phyloP scores from a whole-genome alignment of 768 basidiomycete genomes.

The Suillus discolor region DNA sequence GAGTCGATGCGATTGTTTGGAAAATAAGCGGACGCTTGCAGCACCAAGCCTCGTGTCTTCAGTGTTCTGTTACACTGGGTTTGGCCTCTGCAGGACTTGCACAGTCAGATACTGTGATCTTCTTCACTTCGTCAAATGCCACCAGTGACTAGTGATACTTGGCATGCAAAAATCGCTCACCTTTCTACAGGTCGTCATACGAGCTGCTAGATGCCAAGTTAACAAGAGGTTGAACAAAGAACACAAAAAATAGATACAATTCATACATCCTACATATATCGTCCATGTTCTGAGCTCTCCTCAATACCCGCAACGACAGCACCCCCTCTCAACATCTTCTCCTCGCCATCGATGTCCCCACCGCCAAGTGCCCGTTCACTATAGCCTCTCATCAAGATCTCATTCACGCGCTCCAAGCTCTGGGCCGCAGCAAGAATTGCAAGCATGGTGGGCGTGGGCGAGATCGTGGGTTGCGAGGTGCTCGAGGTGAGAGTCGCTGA shows the following conservation, averaged over 20 bases:
- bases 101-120: neutral
- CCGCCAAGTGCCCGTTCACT: conserved; percentile 12
- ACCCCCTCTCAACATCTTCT: neutral
- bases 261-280: neutral
- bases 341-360: conserved; percentile 7
- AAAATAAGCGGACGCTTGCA: neutral
- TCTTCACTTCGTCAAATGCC: neutral
- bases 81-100: neutral
- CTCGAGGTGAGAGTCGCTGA: conserved; percentile 8
- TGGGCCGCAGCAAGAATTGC: conserved; percentile 24
- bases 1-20: neutral
- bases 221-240: neutral
- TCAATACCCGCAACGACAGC: neutral
- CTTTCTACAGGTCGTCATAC: neutral
- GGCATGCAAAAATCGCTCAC: neutral
- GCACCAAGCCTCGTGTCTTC: neutral
- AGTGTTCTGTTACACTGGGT: neutral
- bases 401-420: conserved; percentile 34
- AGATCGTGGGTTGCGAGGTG: conserved; percentile 13
- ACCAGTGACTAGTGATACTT: neutral
- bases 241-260: neutral
- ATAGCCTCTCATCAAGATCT: conserved; percentile 41
- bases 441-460: conserved; percentile 27
- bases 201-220: neutral
- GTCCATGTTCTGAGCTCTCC: neutral